Evolutionary conservation across 1,284 basidiomycete species (phyloP), one percentile per base, ranked within the genome.

Genomic region (Xerocomus amazonicus): DNA sequence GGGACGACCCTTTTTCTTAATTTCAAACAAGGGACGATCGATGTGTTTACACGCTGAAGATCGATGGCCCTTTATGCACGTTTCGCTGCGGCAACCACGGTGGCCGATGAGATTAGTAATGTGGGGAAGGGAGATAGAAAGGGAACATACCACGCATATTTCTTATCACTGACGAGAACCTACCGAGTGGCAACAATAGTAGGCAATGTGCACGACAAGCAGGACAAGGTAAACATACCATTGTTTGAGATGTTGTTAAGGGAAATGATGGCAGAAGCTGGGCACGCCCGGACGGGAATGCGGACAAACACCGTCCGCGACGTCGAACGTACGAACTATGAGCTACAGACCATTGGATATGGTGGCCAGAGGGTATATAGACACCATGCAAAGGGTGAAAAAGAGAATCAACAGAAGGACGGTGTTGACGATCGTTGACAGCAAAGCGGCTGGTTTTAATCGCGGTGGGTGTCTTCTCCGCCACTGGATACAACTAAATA

Each of bases 21-120:
- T 83, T 70, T 90, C 86, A 65, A 83, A 89, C 46, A 90, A 73
- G 26, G 87, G 82, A 36, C 88, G 78, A 61, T 88, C 85, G 53
- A 80, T 83, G 65, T 90, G 88, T 51, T 82, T 80, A 68, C 87
- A 90, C 41, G 79, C 76, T 9, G 86, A 87, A 12, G 87, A 88
- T 34, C 87, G 82, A 70, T 90, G 87, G 10, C 87, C 87, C 68
- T 90, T 90, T 70, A 90, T 90, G 70, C 87, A 90, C 38, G 86
- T 85, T 68, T 86, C 85, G 63, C 87, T 89, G 56, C 27, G 42
- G 51, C 1, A 37, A 40, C n/a, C 31, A 6, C 3, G 32, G 26
- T 1, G 9, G 2, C 16, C 19, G 26, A 52, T 56, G 43, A 57
- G 55, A 50, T 23, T 23, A 23, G 19, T 23, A 23, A 23, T 39